phyloP scores from a whole-genome alignment of 768 basidiomycete genomes.

The Cystoderma amianthinum region DNA sequence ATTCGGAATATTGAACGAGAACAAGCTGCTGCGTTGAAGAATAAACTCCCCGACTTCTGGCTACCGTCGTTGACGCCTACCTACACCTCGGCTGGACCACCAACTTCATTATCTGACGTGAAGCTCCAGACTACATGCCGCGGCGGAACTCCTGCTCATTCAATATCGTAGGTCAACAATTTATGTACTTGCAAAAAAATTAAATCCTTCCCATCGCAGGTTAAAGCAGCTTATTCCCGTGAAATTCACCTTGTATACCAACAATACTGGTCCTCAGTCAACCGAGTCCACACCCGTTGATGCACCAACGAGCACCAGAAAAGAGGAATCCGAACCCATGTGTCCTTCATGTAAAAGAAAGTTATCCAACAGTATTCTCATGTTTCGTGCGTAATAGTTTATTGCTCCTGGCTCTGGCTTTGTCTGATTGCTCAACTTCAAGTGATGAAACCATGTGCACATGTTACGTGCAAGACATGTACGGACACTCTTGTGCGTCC shows the following conservation, averaged over 20 bases:
- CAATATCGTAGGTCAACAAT: conserved; percentile 52
- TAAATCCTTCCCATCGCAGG: conserved; percentile 28
- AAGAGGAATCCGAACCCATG: conserved; percentile 59
- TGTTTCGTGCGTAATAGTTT: conserved; percentile 48
- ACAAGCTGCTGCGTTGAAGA: conserved; percentile 76
- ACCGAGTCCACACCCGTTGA: conserved; percentile 28
- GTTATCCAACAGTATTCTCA: conserved; percentile 70
- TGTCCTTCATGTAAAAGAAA: conserved; percentile 86
- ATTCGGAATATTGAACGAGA: conserved; percentile 77
- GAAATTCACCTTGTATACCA: conserved; percentile 58
- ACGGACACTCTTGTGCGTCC: conserved; percentile 80
- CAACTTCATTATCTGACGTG: conserved; percentile 66
- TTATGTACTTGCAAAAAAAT: conserved; percentile 1
- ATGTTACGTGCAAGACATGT: conserved; percentile 90
- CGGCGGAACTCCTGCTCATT: conserved; percentile 73
- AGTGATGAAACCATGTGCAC: conserved; percentile 86
- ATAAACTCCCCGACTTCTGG: conserved; percentile 97
- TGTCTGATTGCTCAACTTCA: too few species aligned
- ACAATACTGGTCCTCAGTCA: conserved; percentile 28
- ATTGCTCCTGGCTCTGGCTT: too few species aligned
- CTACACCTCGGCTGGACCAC: conserved; percentile 53
- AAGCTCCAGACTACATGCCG: conserved; percentile 88
- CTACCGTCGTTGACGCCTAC: conserved; percentile 89
- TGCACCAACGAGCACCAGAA: conserved; percentile 23
- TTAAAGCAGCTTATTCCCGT: conserved; percentile 80